A percentile compares a stretch with the other conserved stretches of the same genome.
Conservation (phyloP, 352 stramenopile genomes). For the Paralagenidium karlingii region DNA sequence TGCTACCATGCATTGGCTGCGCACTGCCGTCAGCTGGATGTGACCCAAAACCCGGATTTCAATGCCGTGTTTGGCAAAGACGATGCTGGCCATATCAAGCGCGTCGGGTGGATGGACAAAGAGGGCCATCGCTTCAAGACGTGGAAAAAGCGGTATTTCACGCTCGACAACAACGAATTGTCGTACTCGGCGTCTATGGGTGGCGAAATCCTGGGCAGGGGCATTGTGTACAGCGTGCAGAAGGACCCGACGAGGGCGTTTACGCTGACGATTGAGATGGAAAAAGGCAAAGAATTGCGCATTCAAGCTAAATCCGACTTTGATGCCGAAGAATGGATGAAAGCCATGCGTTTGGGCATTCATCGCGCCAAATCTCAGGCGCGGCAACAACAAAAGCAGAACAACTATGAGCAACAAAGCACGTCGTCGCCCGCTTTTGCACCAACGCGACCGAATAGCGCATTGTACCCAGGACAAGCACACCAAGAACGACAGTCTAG, state of each 20-base stretch:
- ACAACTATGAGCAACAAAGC: too few species aligned
- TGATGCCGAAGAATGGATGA: conserved; percentile 65
- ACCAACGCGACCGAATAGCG: too few species aligned
- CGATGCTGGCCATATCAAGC: conserved; percentile 2
- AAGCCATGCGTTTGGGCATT: conserved; percentile 35
- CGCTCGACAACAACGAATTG: conserved; percentile 41
- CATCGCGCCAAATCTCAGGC: too few species aligned
- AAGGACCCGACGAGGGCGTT: conserved; percentile 44
- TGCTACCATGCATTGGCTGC: conserved; percentile 53
- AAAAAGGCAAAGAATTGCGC: conserved; percentile 50
- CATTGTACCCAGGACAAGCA: too few species aligned
- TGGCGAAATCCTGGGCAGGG: conserved; percentile 24
- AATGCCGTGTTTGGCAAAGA: background rate
- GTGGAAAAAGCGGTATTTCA: conserved; percentile 70
- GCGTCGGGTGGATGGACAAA: conserved; percentile 56
- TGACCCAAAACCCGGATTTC: background rate
- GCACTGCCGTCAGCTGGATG: too few species aligned
- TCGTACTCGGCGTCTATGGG: conserved; percentile 48
- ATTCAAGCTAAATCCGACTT: conserved; percentile 42
- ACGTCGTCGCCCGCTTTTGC: too few species aligned
- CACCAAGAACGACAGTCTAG: too few species aligned
- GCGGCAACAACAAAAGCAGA: too few species aligned
- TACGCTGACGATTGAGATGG: conserved; percentile 46
- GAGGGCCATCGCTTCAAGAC: conserved; percentile 48
- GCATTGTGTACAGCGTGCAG: conserved; percentile 35